These are phyloP conservation scores for Eucalyptus sideroxylon DNA, from an alignment of 345 rosid genomes.

Conservation along the genomic window DNA sequence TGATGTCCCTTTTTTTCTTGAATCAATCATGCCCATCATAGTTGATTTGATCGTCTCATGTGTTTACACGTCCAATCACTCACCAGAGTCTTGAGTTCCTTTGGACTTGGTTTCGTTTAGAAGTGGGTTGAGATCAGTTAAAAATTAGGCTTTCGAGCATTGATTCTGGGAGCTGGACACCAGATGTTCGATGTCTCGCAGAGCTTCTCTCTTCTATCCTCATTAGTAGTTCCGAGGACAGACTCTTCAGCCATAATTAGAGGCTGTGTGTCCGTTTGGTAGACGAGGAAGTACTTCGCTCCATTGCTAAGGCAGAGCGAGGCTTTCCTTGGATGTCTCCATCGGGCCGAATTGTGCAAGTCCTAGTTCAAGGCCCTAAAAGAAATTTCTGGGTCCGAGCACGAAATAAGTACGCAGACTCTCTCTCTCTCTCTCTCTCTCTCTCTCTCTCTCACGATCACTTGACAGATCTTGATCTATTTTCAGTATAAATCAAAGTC, in stretches of 20 bases:
- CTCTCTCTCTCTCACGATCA: not conserved
- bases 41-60: not conserved
- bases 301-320: not conserved
- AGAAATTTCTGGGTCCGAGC: not conserved
- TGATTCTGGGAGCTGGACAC: not conserved
- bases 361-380: not conserved
- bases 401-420: not conserved
- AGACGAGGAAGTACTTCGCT: not conserved
- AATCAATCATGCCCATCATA: not conserved
- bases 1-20: not conserved
- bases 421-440: not conserved
- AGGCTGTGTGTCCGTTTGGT: not conserved
- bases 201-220: not conserved
- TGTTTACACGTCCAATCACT: not conserved
- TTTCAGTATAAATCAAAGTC: not conserved
- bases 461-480: not conserved
- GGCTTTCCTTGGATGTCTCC: not conserved
- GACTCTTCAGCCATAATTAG: not conserved
- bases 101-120: not conserved
- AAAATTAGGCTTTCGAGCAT: not conserved
- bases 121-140: not conserved
- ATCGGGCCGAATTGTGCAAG: not conserved
- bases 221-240: not conserved
- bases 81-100: not conserved
- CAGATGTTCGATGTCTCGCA: not conserved